phyloP scores from a whole-genome alignment of 352 stramenopile genomes.

The Pythium brassicae region DNA sequence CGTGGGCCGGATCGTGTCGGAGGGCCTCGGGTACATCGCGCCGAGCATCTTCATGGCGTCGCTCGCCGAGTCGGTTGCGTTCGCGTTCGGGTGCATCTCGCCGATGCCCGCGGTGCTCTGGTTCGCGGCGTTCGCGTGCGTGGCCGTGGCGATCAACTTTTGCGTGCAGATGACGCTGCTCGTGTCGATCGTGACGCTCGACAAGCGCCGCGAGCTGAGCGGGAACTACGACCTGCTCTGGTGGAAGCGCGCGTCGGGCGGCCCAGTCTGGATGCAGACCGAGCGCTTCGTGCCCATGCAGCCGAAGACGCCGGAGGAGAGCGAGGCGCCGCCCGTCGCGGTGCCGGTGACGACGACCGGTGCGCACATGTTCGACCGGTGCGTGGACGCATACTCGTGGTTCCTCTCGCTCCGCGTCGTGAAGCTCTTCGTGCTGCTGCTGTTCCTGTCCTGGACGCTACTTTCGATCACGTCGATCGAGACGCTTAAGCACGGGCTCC shows the following conservation, averaged over 20 bases:
- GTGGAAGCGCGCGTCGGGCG: slow-evolving; percentile 20
- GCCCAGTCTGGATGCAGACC: background rate
- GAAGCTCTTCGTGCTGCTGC: slow-evolving; percentile 53
- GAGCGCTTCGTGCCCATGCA: background rate
- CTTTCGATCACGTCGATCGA: slow-evolving; percentile 52
- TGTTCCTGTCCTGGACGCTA: slow-evolving; percentile 43
- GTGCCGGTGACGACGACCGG: slow-evolving; percentile 7
- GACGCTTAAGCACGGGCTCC: slow-evolving; percentile 47
- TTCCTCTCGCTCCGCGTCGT: slow-evolving; percentile 37
- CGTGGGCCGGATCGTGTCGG: slow-evolving; percentile 38
- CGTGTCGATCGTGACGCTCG: slow-evolving; percentile 49
- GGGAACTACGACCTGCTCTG: slow-evolving; percentile 60
- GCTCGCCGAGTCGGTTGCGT: slow-evolving; percentile 40
- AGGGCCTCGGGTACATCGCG: slow-evolving; percentile 45
- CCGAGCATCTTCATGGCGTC: slow-evolving; percentile 56
- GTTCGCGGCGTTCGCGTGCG: slow-evolving; percentile 50
- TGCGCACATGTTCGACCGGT: slow-evolving; percentile 35
- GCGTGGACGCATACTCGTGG: slow-evolving; percentile 33
- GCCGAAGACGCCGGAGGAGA: background rate
- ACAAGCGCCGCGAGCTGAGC: slow-evolving; percentile 63
- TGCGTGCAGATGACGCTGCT: slow-evolving; percentile 67
- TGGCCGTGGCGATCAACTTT: slow-evolving; percentile 50
- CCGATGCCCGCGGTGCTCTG: slow-evolving; percentile 60
- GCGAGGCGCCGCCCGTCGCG: background rate
- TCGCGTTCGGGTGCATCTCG: slow-evolving; percentile 52